Evolutionary conservation across 2,329 filamentous ascomycete genomes (phyloP).

Genomic region (Fusarium continuum): DNA sequence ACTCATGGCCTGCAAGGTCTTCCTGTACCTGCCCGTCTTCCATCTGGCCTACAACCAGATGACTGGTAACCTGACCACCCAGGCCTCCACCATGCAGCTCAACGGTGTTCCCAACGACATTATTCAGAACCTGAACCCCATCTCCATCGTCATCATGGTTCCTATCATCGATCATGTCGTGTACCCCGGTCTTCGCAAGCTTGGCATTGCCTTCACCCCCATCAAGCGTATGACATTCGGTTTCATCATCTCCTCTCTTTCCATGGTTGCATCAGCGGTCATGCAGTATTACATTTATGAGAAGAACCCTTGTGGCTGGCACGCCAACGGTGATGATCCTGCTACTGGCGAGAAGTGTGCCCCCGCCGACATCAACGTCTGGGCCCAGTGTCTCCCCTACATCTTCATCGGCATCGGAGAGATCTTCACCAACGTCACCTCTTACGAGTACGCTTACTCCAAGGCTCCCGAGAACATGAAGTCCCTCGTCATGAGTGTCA

Average conservation of each 20-base stretch:
- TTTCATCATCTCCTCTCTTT: conserved; percentile 70
- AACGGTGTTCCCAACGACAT: conserved; percentile 81
- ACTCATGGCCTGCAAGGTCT: conserved; percentile 74
- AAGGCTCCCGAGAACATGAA: conserved; percentile 85
- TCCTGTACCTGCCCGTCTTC: conserved; percentile 74
- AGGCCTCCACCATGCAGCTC: conserved; percentile 72
- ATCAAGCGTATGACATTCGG: conserved; percentile 79
- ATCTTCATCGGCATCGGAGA: conserved; percentile 62
- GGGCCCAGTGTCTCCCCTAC: conserved; percentile 63
- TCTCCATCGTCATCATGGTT: conserved; percentile 79
- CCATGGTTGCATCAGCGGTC: conserved; percentile 67
- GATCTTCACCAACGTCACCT: conserved; percentile 65
- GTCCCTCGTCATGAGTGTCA: conserved; percentile 75
- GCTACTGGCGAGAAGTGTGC: conserved; percentile 53
- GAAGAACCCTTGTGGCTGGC: conserved; percentile 66
- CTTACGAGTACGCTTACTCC: conserved; percentile 79
- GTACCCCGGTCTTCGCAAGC: conserved; percentile 73
- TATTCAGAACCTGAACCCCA: conserved; percentile 78
- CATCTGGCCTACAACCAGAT: conserved; percentile 69
- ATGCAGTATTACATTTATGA: conserved; percentile 72
- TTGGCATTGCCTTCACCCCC: conserved; percentile 73
- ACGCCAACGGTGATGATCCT: conserved; percentile 52
- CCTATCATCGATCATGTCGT: conserved; percentile 74
- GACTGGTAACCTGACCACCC: conserved; percentile 68
- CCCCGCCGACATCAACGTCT: conserved; percentile 71